Evolutionary conservation across 1,139 yeast genomes (phyloP).

Genomic region (Lodderomyces pseudojiufengensis): DNA sequence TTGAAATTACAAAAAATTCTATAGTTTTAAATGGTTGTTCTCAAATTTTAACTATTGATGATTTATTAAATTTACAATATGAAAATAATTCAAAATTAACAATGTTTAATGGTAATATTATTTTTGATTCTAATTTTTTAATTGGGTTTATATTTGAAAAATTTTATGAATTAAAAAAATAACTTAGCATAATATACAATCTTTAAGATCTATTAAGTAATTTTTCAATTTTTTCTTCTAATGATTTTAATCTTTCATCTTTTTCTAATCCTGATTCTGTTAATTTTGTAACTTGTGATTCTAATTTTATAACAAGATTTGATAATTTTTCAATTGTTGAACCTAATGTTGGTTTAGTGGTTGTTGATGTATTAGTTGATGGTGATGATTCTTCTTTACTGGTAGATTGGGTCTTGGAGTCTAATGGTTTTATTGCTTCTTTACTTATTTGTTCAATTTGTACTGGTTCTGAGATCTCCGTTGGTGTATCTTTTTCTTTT

Average conservation of each 20-base stretch:
- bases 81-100: conserved; percentile 49
- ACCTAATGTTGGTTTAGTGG: conserved; percentile 57
- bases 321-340: conserved; percentile 68
- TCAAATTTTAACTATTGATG: conserved; percentile 57
- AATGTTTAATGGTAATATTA: conserved; percentile 63
- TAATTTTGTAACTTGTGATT: conserved; percentile 50
- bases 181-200: conserved; percentile 5
- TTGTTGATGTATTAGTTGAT: background rate
- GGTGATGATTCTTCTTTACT: conserved; percentile 2
- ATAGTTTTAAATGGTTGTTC: conserved; percentile 51
- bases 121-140: conserved; percentile 62
- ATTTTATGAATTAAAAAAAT: conserved; percentile 51
- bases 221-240: conserved; percentile 42
- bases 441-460: too few species aligned
- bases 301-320: conserved; percentile 51
- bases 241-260: conserved; percentile 51
- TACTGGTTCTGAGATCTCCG: conserved; percentile 7
- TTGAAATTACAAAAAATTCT: conserved; percentile 56
- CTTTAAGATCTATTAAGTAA: conserved; percentile 27
- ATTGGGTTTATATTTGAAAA: conserved; percentile 66
- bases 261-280: conserved; percentile 55
- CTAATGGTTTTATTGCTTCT: too few species aligned
- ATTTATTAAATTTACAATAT: conserved; percentile 64
- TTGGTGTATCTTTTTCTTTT: conserved; percentile 2
- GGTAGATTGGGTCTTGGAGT: background rate